A percentile compares a stretch with the other conserved stretches of the same genome.
phyloP scores from a whole-genome alignment of 805 yeast genomes.

The Saccharomycopsis capsularis region DNA sequence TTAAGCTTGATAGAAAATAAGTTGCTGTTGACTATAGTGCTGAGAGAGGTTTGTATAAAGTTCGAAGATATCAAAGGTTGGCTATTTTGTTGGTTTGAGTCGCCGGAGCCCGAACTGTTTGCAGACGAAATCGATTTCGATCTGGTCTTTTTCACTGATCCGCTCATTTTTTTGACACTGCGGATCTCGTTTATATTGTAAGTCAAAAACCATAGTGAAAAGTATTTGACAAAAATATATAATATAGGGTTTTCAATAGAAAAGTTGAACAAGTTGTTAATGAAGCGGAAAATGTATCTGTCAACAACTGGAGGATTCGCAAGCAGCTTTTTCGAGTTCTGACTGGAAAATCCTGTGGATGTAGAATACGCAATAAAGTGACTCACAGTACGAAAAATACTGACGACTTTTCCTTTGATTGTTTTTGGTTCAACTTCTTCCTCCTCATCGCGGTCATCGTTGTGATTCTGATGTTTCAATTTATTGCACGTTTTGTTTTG shows the following conservation, averaged over 20 bases:
- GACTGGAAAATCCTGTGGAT: conserved; percentile 11
- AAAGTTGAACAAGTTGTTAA: conserved; percentile 24
- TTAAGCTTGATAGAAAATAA: conserved; percentile 21
- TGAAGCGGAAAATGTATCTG: conserved; percentile 24
- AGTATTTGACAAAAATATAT: conserved; percentile 26
- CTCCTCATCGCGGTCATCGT: not conserved
- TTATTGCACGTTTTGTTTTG: not conserved
- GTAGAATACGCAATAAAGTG: conserved; percentile 21
- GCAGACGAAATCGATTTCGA: conserved; percentile 10
- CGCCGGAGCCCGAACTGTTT: not conserved
- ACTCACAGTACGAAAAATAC: conserved; percentile 13
- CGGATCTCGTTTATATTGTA: conserved; percentile 17
- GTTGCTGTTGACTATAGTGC: conserved; percentile 17
- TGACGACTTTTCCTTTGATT: conserved; percentile 16
- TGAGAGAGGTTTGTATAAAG: conserved; percentile 8
- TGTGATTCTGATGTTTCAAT: not conserved
- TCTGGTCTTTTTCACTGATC: not conserved
- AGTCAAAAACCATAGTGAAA: conserved; percentile 21
- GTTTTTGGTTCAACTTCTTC: conserved; percentile 13
- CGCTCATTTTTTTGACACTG: conserved; percentile 1
- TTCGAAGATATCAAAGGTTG: not conserved
- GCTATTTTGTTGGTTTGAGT: not conserved
- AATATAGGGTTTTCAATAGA: conserved; percentile 29
- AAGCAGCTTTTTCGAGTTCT: not conserved
- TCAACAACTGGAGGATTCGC: conserved; percentile 10